These are phyloP conservation scores for Umbelopsis isabellina DNA, from an alignment of 192 early-diverging fungal genomes.

Conservation along the genomic window DNA sequence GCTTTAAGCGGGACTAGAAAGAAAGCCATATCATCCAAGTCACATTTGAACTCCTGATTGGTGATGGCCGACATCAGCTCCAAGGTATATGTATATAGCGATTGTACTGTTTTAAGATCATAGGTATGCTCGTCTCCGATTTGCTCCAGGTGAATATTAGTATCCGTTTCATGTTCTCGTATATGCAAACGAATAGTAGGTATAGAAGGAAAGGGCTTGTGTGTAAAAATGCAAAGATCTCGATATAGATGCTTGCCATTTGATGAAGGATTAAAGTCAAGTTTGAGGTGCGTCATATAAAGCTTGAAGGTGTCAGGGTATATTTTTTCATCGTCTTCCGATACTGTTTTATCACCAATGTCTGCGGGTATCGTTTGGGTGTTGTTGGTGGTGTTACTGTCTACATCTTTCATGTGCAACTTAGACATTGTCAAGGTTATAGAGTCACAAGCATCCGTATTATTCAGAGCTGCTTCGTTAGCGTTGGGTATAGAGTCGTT, in stretches of 20 bases:
- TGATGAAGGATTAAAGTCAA: slow-evolving; percentile 27
- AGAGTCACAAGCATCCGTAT: too few species aligned
- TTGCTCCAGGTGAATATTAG: slow-evolving; percentile 27
- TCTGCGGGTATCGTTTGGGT: too few species aligned
- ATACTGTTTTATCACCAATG: too few species aligned
- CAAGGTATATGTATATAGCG: slow-evolving; percentile 51
- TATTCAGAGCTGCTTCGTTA: too few species aligned
- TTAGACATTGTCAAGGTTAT: too few species aligned
- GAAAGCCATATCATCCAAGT: slow-evolving; percentile 51
- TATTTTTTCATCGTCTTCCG: too few species aligned
- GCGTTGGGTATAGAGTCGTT: too few species aligned
- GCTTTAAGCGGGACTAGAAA: slow-evolving; percentile 56
- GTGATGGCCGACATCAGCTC: slow-evolving; percentile 50
- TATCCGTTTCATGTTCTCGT: slow-evolving; percentile 20
- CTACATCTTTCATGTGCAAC: too few species aligned
- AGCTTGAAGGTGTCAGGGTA: slow-evolving; percentile 7
- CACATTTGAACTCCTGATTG: slow-evolving; percentile 53
- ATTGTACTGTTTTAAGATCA: not conserved
- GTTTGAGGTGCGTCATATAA: slow-evolving; percentile 39
- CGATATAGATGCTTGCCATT: slow-evolving; percentile 42
- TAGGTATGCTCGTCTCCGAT: not conserved
- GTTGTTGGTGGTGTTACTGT: too few species aligned
- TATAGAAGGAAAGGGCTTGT: slow-evolving; percentile 42
- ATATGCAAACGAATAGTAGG: slow-evolving; percentile 40
- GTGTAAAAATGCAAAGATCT: slow-evolving; percentile 47